A percentile compares a stretch with the other conserved stretches of the same genome.
phyloP scores from a whole-genome alignment of 805 yeast species.

The Kluyveromyces nonfermentans region DNA sequence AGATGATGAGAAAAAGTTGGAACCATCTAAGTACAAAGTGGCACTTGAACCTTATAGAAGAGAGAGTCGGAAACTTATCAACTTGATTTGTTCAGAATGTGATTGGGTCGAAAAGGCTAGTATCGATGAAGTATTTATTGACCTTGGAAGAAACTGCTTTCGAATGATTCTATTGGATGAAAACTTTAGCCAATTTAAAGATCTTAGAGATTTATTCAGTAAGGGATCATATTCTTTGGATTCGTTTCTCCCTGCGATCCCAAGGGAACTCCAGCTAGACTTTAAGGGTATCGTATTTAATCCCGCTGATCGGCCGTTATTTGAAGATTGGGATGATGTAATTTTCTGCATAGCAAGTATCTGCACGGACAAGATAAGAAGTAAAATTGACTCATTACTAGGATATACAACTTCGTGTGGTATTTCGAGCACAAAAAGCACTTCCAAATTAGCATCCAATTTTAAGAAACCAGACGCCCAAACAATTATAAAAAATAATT shows the following conservation, averaged over 20 bases:
- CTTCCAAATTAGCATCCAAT: slow-evolving; percentile 85
- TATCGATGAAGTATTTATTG: slow-evolving; percentile 87
- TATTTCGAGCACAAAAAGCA: slow-evolving; percentile 58
- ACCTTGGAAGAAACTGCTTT: slow-evolving; percentile 61
- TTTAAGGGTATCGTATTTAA: slow-evolving; percentile 16
- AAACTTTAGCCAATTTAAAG: slow-evolving; percentile 1
- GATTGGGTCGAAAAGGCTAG: slow-evolving; percentile 84
- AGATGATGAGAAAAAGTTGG: slow-evolving; percentile 41
- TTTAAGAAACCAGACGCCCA: slow-evolving; percentile 80
- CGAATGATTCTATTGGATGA: slow-evolving; percentile 28
- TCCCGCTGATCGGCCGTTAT: slow-evolving; percentile 8
- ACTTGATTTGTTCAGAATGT: slow-evolving; percentile 52
- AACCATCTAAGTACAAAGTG: slow-evolving; percentile 68
- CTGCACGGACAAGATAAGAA: slow-evolving; percentile 45
- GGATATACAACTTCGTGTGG: slow-evolving; percentile 91
- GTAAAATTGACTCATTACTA: slow-evolving; percentile 40
- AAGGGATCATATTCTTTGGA: slow-evolving; percentile 19
- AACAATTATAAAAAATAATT: slow-evolving; percentile 51
- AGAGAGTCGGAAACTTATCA: slow-evolving; percentile 71
- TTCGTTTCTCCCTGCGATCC: slow-evolving; percentile 19
- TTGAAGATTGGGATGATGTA: slow-evolving; percentile 75
- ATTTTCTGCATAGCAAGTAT: slow-evolving; percentile 58
- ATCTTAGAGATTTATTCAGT: slow-evolving; percentile 14
- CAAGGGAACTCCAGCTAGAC: slow-evolving; percentile 12
- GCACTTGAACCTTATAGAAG: slow-evolving; percentile 85